These are phyloP conservation scores for Lotmaria passim DNA, from an alignment of 208 protist species.

Conservation along the genomic window DNA sequence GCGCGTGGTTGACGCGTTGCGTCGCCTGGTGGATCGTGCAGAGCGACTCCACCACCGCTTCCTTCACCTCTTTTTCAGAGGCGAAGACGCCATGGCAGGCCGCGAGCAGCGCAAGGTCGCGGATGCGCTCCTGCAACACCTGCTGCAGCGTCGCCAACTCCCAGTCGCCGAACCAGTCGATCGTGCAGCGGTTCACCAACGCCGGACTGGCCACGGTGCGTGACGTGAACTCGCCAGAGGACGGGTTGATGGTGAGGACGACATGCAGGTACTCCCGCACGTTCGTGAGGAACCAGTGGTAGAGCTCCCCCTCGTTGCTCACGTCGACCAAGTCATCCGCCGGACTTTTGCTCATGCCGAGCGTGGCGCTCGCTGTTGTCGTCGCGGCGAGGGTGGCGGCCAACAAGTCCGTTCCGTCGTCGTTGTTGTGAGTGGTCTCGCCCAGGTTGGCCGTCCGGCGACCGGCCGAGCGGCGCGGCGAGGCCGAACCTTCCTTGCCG, in stretches of 20 bases:
- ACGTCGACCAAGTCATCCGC: constrained; percentile 70
- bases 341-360: constrained; percentile 20
- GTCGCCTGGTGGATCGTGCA: constrained; percentile 95
- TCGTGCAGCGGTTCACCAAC: constrained; percentile 99
- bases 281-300: constrained; percentile 96
- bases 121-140: constrained; percentile 92
- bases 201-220: constrained; percentile 97
- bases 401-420: constrained; percentile 9
- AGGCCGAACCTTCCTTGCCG: constrained; percentile 4
- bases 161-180: constrained; percentile 99
- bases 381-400: constrained; percentile 18
- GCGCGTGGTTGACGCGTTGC: constrained; percentile 75
- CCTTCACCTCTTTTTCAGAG: constrained; percentile 53
- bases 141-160: constrained; percentile 93
- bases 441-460: constrained; percentile 4
- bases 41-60: constrained; percentile 86
- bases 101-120: constrained; percentile 86
- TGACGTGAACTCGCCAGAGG: constrained; percentile 94
- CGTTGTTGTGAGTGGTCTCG: too few species aligned
- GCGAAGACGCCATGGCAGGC: constrained; percentile 49
- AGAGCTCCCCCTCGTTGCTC: constrained; percentile 94
- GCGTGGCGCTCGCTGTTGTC: not conserved
- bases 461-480: not conserved
- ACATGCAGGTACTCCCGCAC: constrained; percentile 99
- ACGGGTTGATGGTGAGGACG: constrained; percentile 99